Evolutionary conservation across 2,329 filamentous ascomycete species (phyloP), one percentile per base, ranked within the genome.

Genomic region (Aspergillus luchuensis): DNA sequence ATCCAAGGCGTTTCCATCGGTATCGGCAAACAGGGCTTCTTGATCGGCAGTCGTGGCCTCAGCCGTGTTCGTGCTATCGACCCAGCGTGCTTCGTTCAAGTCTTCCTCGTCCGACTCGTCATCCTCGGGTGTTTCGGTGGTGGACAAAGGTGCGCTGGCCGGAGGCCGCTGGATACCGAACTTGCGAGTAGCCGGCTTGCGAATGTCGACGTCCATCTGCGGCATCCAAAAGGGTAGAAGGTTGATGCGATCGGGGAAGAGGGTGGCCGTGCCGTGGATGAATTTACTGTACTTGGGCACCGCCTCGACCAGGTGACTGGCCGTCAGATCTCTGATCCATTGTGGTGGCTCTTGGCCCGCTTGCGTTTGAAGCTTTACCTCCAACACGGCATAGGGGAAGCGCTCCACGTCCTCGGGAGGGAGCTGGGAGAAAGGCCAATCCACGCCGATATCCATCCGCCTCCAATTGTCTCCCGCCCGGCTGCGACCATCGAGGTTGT

Each of bases 221-320:
- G 95, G 95, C 82, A 94, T 91, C 95, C 95, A 99, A 82, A 91
- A 99, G 0, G 95, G 95, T 5, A 99, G 82, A 11, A 99, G 84
- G 51, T 97, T 83, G 76, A 99, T 99, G 58, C 90, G 87, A 48
- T 88, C 85, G 0, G 93, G 93, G 76, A 97, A 96, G 49, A 99
- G 80, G 10, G 87, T 91, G 8, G 94, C 94, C 1, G 89, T 92
- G 61, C 95, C 95, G 76, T 99, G 95, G 60, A 99, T 98, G 76
- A 98, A 99, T 79, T 99, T 99, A 72, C 92, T 97, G 78, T 98
- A 99, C 74, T 99, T 99, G 63, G 95, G 95, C 2, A 99, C 93
- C n/a, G 95, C 93, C 79, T 99, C 95, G 2, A 99, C 95, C 15
- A 99, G 84, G 79, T 99, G 95, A 64, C 92, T 97, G 11, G 91